Evolutionary conservation across 768 basidiomycete genomes (phyloP), one percentile per base, ranked within the genome.

Genomic region (Serendipita sp.): DNA sequence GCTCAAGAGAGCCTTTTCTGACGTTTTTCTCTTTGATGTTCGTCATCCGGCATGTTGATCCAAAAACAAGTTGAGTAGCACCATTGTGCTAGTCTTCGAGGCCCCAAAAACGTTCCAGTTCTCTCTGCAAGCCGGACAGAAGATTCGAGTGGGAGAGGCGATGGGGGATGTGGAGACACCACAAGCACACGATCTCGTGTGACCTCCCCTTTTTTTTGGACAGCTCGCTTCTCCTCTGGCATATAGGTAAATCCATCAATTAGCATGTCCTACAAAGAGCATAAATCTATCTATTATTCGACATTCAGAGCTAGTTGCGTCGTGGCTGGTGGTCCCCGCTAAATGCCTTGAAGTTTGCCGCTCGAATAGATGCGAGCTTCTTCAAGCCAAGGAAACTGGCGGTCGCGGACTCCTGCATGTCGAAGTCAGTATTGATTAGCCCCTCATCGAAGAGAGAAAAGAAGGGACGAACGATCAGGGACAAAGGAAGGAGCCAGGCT

Each of bases 21-120:
- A n/a, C n/a, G n/a, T n/a, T n/a, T n/a, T n/a, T n/a, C n/a, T n/a
- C n/a, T n/a, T n/a, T n/a, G n/a, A n/a, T n/a, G n/a, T n/a, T n/a
- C n/a, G n/a, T n/a, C n/a, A n/a, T n/a, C n/a, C n/a, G n/a, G n/a
- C n/a, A n/a, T n/a, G n/a, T n/a, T n/a, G n/a, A n/a, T n/a, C n/a
- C n/a, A n/a, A n/a, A n/a, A n/a, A n/a, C n/a, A 87, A 85, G 68
- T 77, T 98, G 3, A 94, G 94, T 3, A 91, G 88, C 73, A 98
- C 95, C 3, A 90, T 98, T 69, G 95, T 99, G n/a, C 79, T 98
- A 51, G 90, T 98, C 1, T 96, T 97, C 69, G 96, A 99, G 74
- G 96, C 94, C 0, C 95, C 96, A 0, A 74, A 78, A 61, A 75
- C 82, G 38, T 99, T 94, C 70, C 80, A 82, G 71, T 96, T 95